Evolutionary conservation across 2,329 filamentous ascomycete genomes (phyloP).

Genomic region (Penicillium sp.): DNA sequence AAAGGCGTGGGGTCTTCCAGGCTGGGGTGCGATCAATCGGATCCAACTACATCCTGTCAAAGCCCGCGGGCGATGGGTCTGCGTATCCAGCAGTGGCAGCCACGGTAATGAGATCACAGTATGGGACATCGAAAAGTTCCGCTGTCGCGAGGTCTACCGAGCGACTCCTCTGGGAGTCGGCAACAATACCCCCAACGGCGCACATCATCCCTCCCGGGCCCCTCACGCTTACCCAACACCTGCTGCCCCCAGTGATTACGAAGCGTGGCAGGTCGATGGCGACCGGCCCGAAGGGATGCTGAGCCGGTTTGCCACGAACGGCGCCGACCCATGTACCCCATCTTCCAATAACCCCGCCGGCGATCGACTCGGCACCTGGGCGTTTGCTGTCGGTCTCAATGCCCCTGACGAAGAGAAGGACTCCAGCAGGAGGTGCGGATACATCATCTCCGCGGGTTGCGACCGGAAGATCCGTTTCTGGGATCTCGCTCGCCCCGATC

Average conservation of each 20-base stretch:
- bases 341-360: constrained; percentile 17
- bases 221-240: constrained; percentile 16
- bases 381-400: constrained; percentile 70
- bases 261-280: constrained; percentile 84
- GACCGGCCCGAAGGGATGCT: constrained; percentile 85
- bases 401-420: constrained; percentile 60
- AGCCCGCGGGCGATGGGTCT: constrained; percentile 77
- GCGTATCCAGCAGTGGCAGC: constrained; percentile 80
- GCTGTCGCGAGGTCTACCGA: constrained; percentile 85
- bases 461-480: constrained; percentile 92
- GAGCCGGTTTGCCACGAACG: constrained; percentile 66
- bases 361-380: constrained; percentile 58
- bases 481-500: constrained; percentile 76
- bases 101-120: constrained; percentile 80
- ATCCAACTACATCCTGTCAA: constrained; percentile 74
- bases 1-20: constrained; percentile 82
- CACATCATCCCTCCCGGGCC: constrained; percentile 49
- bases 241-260: constrained; percentile 58
- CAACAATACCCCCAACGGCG: constrained; percentile 38
- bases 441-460: constrained; percentile 80
- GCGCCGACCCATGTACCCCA: constrained; percentile 22
- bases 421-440: constrained; percentile 64
- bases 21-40: constrained; percentile 73
- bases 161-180: constrained; percentile 40
- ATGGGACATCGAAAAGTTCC: constrained; percentile 89